A percentile compares a stretch with the other conserved stretches of the same genome.
Conservation (phyloP, 306 rosid species). For the Oxytropis ochrocephala region DNA sequence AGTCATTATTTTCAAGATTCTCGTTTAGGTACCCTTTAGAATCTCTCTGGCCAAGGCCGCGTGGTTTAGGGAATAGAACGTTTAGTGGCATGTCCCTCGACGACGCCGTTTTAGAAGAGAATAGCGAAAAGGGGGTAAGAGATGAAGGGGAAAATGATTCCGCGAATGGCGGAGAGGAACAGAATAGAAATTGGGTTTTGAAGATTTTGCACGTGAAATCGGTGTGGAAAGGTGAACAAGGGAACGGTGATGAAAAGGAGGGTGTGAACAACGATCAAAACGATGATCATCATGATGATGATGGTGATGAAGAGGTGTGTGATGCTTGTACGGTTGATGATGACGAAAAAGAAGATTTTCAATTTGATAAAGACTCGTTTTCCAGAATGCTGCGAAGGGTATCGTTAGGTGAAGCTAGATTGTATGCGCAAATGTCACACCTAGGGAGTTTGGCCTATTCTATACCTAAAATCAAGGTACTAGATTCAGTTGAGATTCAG, state of each 20-base stretch:
- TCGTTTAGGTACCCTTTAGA: conserved; percentile 53
- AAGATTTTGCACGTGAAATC: conserved; percentile 70
- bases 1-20: conserved; percentile 49
- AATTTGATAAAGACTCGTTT: conserved; percentile 64
- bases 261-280: conserved; percentile 1
- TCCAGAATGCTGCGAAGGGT: conserved; percentile 74
- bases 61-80: conserved; percentile 25
- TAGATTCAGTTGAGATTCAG: background rate
- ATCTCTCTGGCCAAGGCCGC: conserved; percentile 58
- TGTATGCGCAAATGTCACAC: conserved; percentile 84
- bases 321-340: conserved; percentile 48
- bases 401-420: conserved; percentile 63
- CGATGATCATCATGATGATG: conserved; percentile 11
- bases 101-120: conserved; percentile 55
- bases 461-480: conserved; percentile 69
- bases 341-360: conserved; percentile 14
- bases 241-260: conserved; percentile 11
- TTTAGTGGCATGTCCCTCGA: conserved; percentile 52
- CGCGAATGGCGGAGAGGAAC: conserved; percentile 11
- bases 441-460: conserved; percentile 73
- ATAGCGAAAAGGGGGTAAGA: conserved; percentile 17
- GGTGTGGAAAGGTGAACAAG: conserved; percentile 47
- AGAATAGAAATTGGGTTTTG: conserved; percentile 63
- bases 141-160: conserved; percentile 23
- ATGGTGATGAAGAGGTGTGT: conserved; percentile 28